Base-by-base conservation (phyloP, 352 stramenopile genomes). In the Pythium vanterpoolii region DNA sequence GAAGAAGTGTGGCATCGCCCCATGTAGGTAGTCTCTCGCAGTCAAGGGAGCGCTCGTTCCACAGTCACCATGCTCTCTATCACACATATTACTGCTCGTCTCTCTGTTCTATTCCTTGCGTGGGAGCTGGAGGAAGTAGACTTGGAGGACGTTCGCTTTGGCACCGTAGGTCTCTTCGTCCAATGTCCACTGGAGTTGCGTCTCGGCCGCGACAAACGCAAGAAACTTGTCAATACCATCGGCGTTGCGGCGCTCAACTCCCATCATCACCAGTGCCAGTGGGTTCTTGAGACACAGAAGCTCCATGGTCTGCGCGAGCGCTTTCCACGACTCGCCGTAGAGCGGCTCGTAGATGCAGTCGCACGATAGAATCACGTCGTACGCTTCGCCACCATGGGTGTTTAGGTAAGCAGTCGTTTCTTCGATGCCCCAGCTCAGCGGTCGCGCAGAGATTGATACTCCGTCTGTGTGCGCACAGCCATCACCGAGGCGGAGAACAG, bases 301-400 rank as follows among this genome's bases (percentile, higher is more conserved):
- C 59, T 95, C 79, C 76, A 98, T 96, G 1, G 86, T 91, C 64
- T 96, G 78, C 19, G 88, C 89, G 30, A 98, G 63, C 14, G 72
- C 71, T 43, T 84, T 72, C 91, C 91, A 98, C 14, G 83, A 94
- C 55, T 89, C 77, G 53, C 94, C 94, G 67, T 98, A 98, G 24
- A 98, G 73, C 40, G 90, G 91, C 71, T 98, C 86, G 71, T 97
- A 98, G 48, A 98, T 90, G 74, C 92, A 98, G 73, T 98, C 94
- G 64, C 92, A 98, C 49, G 94, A 96, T 6, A 98, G 68, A 46
- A 98, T 87, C 38, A 98, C 72, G 55, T 98, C 90, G 65, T 98
- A 88, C 19, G 69, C 65, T 38, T 89, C 79, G 23, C 73, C 53
- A 1, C 55, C 47, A 56, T 79, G 73, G 36, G 75, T 46, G 9